A percentile compares a stretch with the other conserved stretches of the same genome.
Conservation (phyloP, 768 basidiomycete genomes). For the Panaeolus cyanescens region DNA sequence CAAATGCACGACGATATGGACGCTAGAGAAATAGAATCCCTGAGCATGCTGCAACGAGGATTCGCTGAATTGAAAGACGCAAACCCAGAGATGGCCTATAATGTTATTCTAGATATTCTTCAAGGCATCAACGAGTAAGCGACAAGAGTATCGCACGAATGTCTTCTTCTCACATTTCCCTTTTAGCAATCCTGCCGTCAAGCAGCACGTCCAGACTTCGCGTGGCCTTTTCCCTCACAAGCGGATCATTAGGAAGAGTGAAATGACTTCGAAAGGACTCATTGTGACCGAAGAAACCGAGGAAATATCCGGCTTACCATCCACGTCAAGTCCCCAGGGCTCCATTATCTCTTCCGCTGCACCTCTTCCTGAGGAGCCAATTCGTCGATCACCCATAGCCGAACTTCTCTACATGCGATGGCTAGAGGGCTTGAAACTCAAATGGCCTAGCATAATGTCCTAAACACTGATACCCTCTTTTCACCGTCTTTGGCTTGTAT, state of each 20-base stretch:
- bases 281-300: constrained; percentile 84
- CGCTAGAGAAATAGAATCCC: constrained; percentile 83
- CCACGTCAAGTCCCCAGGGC: constrained; percentile 35
- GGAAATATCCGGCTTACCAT: constrained; percentile 56
- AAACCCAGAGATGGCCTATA: constrained; percentile 86
- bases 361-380: constrained; percentile 30
- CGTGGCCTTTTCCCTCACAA: constrained; percentile 80
- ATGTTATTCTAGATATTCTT: constrained; percentile 85
- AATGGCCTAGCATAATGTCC: constrained; percentile 78
- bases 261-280: constrained; percentile 83
- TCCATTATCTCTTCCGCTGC: constrained; percentile 20
- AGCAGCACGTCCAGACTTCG: constrained; percentile 82
- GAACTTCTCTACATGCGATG: constrained; percentile 97
- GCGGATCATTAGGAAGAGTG: constrained; percentile 75
- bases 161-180: constrained; percentile 5
- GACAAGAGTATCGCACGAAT: neutral
- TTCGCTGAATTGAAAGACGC: constrained; percentile 83
- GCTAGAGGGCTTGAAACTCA: constrained; percentile 89
- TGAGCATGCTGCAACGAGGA: constrained; percentile 88
- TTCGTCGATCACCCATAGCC: constrained; percentile 85
- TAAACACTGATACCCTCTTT: constrained; percentile 13
- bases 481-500: neutral
- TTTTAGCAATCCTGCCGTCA: constrained; percentile 72
- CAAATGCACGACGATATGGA: constrained; percentile 83
- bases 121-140: constrained; percentile 90